Percentiles rank a stretch among this genome's conserved stretches.
phyloP scores from a whole-genome alignment of 345 rosid species.

The Eucalyptus curtisii region DNA sequence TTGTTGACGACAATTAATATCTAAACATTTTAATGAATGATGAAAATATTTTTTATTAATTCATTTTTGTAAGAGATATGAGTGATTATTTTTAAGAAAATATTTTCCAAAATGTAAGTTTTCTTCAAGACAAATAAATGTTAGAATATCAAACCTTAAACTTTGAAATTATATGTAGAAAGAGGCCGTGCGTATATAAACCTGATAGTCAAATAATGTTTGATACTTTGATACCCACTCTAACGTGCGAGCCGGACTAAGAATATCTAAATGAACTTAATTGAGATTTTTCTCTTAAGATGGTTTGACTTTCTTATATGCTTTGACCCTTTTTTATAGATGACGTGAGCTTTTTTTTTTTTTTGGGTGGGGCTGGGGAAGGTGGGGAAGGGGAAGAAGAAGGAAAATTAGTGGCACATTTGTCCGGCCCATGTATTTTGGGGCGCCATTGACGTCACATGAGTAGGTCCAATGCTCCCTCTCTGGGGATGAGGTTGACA shows the following conservation, averaged over 20 bases:
- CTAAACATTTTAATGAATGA: not conserved
- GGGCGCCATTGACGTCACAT: not conserved
- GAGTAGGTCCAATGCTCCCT: not conserved
- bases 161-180: not conserved
- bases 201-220: fast-evolving
- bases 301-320: not conserved
- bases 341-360: not conserved
- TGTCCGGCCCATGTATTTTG: not conserved
- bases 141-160: not conserved
- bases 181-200: not conserved
- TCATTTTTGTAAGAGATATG: not conserved
- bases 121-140: not conserved
- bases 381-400: not conserved
- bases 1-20: fast-evolving
- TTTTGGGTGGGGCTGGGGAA: too few species aligned
- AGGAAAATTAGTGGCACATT: not conserved
- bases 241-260: not conserved
- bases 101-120: fast-evolving
- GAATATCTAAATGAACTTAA: not conserved
- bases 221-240: not conserved
- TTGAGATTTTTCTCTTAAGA: not conserved
- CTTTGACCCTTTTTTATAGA: not conserved
- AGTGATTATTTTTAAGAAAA: not conserved
- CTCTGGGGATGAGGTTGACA: not conserved
- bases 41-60: not conserved